Percentiles rank a stretch among this genome's conserved stretches.
Conservation (phyloP, 305 asterid genomes). For the Coffea humblotiana region DNA sequence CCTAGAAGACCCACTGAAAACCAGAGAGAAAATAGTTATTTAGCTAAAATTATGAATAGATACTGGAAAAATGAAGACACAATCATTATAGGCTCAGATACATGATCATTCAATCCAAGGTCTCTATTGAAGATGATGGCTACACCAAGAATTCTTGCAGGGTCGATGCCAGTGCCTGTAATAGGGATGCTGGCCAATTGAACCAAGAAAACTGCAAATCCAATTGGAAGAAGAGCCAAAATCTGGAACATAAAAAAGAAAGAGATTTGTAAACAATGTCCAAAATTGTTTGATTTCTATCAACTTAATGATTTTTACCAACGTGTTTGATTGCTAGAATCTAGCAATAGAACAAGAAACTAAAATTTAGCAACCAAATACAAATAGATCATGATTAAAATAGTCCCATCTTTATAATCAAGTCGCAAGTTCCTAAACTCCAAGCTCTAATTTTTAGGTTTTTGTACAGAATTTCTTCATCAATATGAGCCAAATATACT, state of each 20-base stretch:
- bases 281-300: neutral
- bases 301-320: neutral
- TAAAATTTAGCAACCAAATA: neutral
- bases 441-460: neutral
- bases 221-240: constrained; percentile 86
- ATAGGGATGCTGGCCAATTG: too few species aligned
- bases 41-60: neutral
- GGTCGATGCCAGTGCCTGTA: too few species aligned
- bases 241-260: constrained; percentile 43
- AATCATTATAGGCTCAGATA: too few species aligned
- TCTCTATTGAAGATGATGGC: too few species aligned
- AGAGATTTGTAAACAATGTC: neutral
- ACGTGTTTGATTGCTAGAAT: neutral
- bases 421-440: neutral
- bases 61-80: too few species aligned
- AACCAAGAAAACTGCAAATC: constrained; percentile 85
- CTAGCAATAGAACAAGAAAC: neutral
- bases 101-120: too few species aligned
- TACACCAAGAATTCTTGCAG: too few species aligned
- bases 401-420: neutral
- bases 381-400: neutral
- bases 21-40: neutral
- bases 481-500: neutral
- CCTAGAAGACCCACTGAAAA: too few species aligned
- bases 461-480: neutral